Percentiles rank a stretch among this genome's conserved stretches.
Evolutionary conservation across 805 yeast genomes (phyloP).

Genomic region (Myxozyma sirexii): DNA sequence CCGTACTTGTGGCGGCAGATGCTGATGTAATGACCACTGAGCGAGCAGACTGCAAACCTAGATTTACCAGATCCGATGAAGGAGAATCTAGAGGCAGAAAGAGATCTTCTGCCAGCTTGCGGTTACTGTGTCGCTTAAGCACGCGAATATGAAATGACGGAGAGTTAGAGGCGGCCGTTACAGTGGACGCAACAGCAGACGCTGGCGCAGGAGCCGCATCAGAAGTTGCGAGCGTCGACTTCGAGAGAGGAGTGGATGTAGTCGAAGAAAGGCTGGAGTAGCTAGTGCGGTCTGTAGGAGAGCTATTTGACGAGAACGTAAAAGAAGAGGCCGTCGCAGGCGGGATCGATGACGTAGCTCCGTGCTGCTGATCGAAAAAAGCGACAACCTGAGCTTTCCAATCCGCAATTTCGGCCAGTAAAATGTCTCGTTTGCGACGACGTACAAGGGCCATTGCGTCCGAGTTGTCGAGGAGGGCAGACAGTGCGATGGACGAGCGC

Average conservation of each 20-base stretch:
- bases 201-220: not conserved
- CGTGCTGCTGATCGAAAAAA: constrained; percentile 4
- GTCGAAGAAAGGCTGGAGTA: not conserved
- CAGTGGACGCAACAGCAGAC: not conserved
- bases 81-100: constrained; percentile 4
- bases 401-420: constrained; percentile 16
- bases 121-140: constrained; percentile 10
- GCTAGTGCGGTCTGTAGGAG: not conserved
- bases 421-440: constrained; percentile 20
- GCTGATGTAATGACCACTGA: not conserved
- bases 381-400: constrained; percentile 16
- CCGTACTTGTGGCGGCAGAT: not conserved
- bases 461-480: constrained; percentile 9
- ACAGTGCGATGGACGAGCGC: constrained; percentile 6
- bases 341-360: not conserved
- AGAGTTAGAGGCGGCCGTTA: constrained; percentile 5
- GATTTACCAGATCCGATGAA: not conserved
- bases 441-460: not conserved
- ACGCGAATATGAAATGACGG: constrained; percentile 18
- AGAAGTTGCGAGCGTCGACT: not conserved
- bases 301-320: not conserved
- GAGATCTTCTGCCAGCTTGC: constrained; percentile 22
- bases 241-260: not conserved
- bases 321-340: not conserved
- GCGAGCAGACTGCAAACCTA: not conserved